Base-by-base conservation (phyloP, 805 yeast genomes). In the Pichia sporocuriosa region DNA sequence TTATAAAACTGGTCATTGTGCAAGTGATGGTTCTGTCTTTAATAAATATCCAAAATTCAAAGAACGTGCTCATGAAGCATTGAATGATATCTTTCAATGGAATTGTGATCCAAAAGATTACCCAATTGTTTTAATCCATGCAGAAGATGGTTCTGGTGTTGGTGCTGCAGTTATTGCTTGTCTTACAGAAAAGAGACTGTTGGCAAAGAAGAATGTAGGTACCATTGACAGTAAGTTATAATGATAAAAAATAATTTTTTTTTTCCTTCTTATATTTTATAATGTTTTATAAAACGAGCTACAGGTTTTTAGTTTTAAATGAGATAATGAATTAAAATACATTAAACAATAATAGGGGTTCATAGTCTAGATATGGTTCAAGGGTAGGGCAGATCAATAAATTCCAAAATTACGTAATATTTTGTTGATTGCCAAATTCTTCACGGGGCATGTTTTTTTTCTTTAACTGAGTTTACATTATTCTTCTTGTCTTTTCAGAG, bases 121-220 rank as follows among this genome's bases (percentile, higher is more conserved):
- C 37, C 64, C 63, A 23, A 53, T 58, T 23, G 45, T 44, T 16
- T 41, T 58, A 26, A 53, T 53, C 6, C 54, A 51, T 20, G 62
- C 62, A 22, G 96, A 90, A 69, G 97, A 93, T 69, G 98, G 97
- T 53, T 82, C 93, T 36, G 97, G 97, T 68, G 96, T 85, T 37
- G 98, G 98, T 60, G 98, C 97, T 42, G 98, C 97, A 36, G 76
- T 90, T 56, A 89, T 90, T 66, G 97, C 98, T 39, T 96, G 97
- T 44, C 75, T 90, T 66, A 85, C 97, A 45, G 78, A 82, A 65
- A 72, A 78, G 65, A 80, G 97, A 68, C 67, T 83, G 57, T 70
- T 68, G 47, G 70, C 73, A 43, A 87, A 87, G 38, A 65, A 70
- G 57, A 77, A 85, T 48, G 53, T 56, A 10, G 60, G 60, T 34